phyloP scores from a whole-genome alignment of 1,284 basidiomycete species.

The Phlebopus sp. region DNA sequence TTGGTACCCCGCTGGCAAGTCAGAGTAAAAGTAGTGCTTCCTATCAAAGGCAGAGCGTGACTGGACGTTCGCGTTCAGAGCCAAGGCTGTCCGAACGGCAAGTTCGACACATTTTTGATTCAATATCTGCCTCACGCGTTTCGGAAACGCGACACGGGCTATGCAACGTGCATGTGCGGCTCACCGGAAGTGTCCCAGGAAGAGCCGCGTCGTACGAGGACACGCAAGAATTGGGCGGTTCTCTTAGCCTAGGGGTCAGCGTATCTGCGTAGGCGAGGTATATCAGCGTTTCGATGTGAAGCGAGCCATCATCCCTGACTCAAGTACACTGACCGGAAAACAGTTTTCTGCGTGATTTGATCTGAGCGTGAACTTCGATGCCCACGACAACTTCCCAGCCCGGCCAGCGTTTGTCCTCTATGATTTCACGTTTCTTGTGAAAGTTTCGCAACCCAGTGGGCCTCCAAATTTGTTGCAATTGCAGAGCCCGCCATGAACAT shows the following conservation, averaged over 20 bases:
- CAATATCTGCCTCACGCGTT: slow-evolving; percentile 53
- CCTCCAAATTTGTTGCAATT: slow-evolving; percentile 15
- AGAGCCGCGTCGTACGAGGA: slow-evolving; percentile 86
- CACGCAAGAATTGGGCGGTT: slow-evolving; percentile 74
- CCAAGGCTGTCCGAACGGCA: slow-evolving; percentile 79
- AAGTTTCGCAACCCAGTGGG: slow-evolving; percentile 2
- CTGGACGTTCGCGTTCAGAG: slow-evolving; percentile 75
- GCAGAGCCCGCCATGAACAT: slow-evolving; percentile 18
- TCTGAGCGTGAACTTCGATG: slow-evolving; percentile 94
- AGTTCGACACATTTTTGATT: slow-evolving; percentile 81
- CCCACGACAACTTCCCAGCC: slow-evolving; percentile 90
- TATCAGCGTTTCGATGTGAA: neutral
- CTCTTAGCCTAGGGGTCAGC: slow-evolving; percentile 48
- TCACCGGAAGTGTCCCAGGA: slow-evolving; percentile 89
- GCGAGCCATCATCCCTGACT: neutral
- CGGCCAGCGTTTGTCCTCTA: slow-evolving; percentile 43
- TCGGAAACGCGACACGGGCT: slow-evolving; percentile 5
- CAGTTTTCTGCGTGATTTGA: slow-evolving; percentile 84
- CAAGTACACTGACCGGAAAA: slow-evolving; percentile 70
- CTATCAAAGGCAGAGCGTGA: slow-evolving; percentile 84
- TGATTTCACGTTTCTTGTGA: slow-evolving; percentile 15
- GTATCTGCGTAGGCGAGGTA: slow-evolving; percentile 38
- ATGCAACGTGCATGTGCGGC: slow-evolving; percentile 24
- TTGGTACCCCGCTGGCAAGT: slow-evolving; percentile 93
- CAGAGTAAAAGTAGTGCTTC: slow-evolving; percentile 98